Percentiles rank a stretch among this genome's conserved stretches.
Conservation (phyloP, 768 basidiomycete species). For the Phanerochaete carnosa region DNA sequence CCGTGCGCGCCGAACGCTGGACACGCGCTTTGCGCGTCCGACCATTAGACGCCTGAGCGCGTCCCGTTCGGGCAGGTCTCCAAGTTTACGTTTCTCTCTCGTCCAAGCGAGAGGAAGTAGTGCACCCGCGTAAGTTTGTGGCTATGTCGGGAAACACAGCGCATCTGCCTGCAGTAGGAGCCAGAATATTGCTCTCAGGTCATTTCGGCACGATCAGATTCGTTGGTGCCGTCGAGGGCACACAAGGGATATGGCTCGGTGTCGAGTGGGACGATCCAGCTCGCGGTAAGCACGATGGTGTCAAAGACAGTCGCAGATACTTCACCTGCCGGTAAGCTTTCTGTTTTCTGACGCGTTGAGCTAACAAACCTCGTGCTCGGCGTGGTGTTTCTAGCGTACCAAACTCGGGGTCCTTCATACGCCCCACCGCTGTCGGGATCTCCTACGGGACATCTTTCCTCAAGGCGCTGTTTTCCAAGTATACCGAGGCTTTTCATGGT, state of each 20-base stretch:
- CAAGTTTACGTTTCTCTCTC: neutral
- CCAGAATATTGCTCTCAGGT: slow-evolving; percentile 52
- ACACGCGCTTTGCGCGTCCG: too few relatives aligned
- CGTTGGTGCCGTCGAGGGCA: slow-evolving; percentile 59
- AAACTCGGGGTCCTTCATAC: slow-evolving; percentile 77
- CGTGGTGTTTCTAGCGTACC: slow-evolving; percentile 39
- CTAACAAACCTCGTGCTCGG: neutral
- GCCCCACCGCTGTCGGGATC: slow-evolving; percentile 51
- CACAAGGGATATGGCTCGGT: slow-evolving; percentile 83
- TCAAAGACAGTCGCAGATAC: slow-evolving; percentile 72
- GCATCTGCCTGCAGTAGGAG: slow-evolving; percentile 37
- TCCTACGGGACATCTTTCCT: slow-evolving; percentile 70
- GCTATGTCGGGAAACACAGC: neutral
- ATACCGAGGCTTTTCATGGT: slow-evolving; percentile 62
- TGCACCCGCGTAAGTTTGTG: neutral
- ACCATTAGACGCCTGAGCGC: neutral
- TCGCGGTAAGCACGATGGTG: slow-evolving; percentile 87
- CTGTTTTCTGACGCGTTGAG: neutral
- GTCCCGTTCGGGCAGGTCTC: slow-evolving; percentile 3
- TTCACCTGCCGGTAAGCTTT: slow-evolving; percentile 70
- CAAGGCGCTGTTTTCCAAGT: slow-evolving; percentile 71
- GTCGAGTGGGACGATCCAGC: slow-evolving; percentile 90
- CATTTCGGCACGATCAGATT: slow-evolving; percentile 70
- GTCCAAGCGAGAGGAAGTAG: neutral
- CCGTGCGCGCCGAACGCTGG: neutral